phyloP scores from a whole-genome alignment of 441 rosid species.

The Pelargonium exstipulatum region DNA sequence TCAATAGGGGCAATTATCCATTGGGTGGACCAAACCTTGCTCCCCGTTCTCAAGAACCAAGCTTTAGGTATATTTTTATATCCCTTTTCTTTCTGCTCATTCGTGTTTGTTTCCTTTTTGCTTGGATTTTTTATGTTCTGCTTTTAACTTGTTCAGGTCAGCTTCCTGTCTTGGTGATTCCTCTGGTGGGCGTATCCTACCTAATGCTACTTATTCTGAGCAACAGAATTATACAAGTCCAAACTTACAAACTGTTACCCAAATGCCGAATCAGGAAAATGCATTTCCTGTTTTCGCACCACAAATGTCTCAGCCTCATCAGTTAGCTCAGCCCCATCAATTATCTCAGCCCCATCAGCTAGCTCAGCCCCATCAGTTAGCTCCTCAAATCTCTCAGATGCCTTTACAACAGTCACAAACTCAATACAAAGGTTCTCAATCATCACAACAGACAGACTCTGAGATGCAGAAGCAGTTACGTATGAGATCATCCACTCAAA shows the following conservation, averaged over 20 bases:
- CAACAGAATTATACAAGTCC: constrained; percentile 40
- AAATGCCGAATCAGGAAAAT: constrained; percentile 36
- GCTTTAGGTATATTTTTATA: constrained; percentile 25
- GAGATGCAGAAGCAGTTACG: constrained; percentile 37
- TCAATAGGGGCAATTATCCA: constrained; percentile 34
- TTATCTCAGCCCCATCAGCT: constrained; percentile 17
- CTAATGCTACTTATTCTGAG: constrained; percentile 42
- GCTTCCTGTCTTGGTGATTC: constrained; percentile 33
- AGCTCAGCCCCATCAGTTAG: constrained; percentile 29
- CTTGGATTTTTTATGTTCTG: constrained; percentile 14
- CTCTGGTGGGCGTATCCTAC: constrained; percentile 34
- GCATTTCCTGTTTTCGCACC: constrained; percentile 33
- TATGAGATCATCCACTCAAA: constrained; percentile 27
- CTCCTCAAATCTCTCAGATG: constrained; percentile 39
- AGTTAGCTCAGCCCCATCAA: constrained; percentile 29
- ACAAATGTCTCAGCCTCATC: constrained; percentile 37
- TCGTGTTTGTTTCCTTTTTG: constrained; percentile 11
- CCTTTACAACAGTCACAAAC: constrained; percentile 28
- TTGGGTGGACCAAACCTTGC: constrained; percentile 30
- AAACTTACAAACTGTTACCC: constrained; percentile 40
- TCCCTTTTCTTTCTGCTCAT: constrained; percentile 4
- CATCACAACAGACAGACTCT: constrained; percentile 34
- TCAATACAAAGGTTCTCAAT: constrained; percentile 39
- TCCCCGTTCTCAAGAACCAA: constrained; percentile 34
- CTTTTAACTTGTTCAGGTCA: constrained; percentile 32